Percentiles rank a stretch among this genome's conserved stretches.
phyloP scores from a whole-genome alignment of 371 early-diverging fungal species.

The Syncephalastrum monosporum region DNA sequence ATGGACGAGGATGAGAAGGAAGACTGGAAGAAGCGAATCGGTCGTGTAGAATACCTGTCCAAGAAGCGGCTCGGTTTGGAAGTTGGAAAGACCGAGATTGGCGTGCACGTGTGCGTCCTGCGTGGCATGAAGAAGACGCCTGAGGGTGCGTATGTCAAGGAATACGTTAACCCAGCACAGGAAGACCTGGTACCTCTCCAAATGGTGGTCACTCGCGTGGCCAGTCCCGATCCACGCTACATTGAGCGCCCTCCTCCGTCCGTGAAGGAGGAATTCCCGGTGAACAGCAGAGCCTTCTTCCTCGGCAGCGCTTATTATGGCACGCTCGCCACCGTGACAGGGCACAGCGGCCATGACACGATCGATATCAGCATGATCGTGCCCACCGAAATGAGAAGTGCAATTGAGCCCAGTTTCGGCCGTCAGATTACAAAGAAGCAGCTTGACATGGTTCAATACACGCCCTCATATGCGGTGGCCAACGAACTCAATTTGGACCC shows the following conservation, averaged over 20 bases:
- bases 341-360: constrained; percentile 44
- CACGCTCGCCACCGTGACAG: constrained; percentile 67
- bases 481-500: constrained; percentile 60
- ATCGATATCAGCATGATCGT: constrained; percentile 55
- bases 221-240: constrained; percentile 73
- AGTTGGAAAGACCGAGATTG: constrained; percentile 68
- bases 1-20: constrained; percentile 48
- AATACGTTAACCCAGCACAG: constrained; percentile 69
- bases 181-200: constrained; percentile 71
- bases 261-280: constrained; percentile 65
- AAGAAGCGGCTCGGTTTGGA: constrained; percentile 64
- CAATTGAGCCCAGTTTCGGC: constrained; percentile 57
- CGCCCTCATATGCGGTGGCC: constrained; percentile 65
- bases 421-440: constrained; percentile 48
- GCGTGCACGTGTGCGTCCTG: constrained; percentile 70
- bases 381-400: constrained; percentile 25
- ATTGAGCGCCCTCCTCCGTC: constrained; percentile 56
- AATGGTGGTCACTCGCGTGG: constrained; percentile 59
- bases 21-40: constrained; percentile 58
- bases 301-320: constrained; percentile 74
- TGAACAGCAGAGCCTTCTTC: constrained; percentile 69
- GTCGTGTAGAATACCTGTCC: constrained; percentile 54
- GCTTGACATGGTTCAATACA: constrained; percentile 47
- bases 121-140: constrained; percentile 70
- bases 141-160: constrained; percentile 84